Conservation (phyloP, 1,139 yeast species). For the Eremothecium gossypii region DNA sequence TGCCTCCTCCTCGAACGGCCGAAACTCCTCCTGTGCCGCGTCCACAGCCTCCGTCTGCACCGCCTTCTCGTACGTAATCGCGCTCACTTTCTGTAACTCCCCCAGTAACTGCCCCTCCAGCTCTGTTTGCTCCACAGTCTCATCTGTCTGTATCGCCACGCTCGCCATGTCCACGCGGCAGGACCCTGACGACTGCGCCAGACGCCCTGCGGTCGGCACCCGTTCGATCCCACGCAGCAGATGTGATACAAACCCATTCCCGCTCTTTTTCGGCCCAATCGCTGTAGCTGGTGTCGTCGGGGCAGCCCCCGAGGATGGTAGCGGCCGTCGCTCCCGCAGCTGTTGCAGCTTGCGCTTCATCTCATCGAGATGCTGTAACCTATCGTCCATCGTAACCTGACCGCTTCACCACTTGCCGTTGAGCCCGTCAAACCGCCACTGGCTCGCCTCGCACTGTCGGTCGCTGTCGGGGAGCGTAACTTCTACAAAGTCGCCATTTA, state of each 20-base stretch:
- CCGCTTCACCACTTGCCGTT: too few species aligned
- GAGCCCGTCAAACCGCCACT: too few species aligned
- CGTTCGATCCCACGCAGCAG: not conserved
- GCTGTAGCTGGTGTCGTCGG: not conserved
- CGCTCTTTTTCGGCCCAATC: not conserved
- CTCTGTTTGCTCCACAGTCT: not conserved
- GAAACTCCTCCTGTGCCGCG: not conserved
- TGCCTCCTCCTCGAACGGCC: not conserved
- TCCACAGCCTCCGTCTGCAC: constrained; percentile 14
- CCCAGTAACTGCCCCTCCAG: not conserved
- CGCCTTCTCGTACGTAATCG: constrained; percentile 18
- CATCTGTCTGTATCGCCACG: constrained; percentile 17
- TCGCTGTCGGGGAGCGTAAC: too few species aligned
- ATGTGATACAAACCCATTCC: constrained; percentile 2
- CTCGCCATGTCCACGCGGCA: constrained; percentile 8
- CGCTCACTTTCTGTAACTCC: not conserved
- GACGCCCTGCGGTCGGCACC: not conserved
- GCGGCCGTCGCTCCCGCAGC: constrained; percentile 16
- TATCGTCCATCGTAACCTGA: constrained; percentile 9
- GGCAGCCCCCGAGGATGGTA: not conserved
- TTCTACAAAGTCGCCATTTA: not conserved
- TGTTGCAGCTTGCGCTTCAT: constrained; percentile 16
- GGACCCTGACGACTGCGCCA: not conserved
- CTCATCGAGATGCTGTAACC: constrained; percentile 17
- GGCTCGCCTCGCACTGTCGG: too few species aligned